Evolutionary conservation across 2,329 filamentous ascomycete species (phyloP).

Genomic region (Ustulina deusta): DNA sequence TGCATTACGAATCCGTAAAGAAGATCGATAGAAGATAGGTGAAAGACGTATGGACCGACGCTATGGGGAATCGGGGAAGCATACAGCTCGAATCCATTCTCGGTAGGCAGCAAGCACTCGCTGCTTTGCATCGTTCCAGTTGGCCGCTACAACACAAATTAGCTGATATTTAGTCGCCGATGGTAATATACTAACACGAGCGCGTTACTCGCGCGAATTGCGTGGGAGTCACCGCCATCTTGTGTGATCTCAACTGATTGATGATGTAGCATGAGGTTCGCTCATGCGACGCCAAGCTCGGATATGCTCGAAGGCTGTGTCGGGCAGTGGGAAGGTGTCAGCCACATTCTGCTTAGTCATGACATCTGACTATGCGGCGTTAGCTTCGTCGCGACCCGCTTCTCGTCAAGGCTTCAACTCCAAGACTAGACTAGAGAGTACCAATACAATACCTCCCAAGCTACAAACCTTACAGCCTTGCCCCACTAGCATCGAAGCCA

Average conservation of each 20-base stretch:
- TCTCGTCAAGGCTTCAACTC: constrained; percentile 33
- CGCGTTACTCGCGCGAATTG: constrained; percentile 86
- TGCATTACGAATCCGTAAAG: neutral
- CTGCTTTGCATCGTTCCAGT: constrained; percentile 87
- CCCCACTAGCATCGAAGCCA: constrained; percentile 47
- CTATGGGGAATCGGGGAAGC: constrained; percentile 55
- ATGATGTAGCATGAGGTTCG: constrained; percentile 47
- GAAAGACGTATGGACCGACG: neutral
- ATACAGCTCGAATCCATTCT: constrained; percentile 95
- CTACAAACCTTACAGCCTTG: constrained; percentile 51
- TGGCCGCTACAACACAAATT: constrained; percentile 72
- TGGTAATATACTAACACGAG: constrained; percentile 70
- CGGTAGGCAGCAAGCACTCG: constrained; percentile 91
- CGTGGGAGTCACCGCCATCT: constrained; percentile 91
- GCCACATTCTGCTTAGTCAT: constrained; percentile 47
- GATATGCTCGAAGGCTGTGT: constrained; percentile 30
- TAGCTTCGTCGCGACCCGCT: constrained; percentile 10
- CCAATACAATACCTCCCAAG: too few species aligned
- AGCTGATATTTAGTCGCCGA: constrained; percentile 48
- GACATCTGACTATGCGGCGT: constrained; percentile 17
- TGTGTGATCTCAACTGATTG: constrained; percentile 58
- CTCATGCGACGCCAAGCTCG: constrained; percentile 50
- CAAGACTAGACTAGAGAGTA: too few species aligned
- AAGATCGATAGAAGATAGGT: neutral
- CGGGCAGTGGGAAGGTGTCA: constrained; percentile 34